Percentiles rank a stretch among this genome's conserved stretches.
These are phyloP conservation scores for Tarenaya hassleriana DNA, from an alignment of 345 rosid species.

Conservation along the genomic window DNA sequence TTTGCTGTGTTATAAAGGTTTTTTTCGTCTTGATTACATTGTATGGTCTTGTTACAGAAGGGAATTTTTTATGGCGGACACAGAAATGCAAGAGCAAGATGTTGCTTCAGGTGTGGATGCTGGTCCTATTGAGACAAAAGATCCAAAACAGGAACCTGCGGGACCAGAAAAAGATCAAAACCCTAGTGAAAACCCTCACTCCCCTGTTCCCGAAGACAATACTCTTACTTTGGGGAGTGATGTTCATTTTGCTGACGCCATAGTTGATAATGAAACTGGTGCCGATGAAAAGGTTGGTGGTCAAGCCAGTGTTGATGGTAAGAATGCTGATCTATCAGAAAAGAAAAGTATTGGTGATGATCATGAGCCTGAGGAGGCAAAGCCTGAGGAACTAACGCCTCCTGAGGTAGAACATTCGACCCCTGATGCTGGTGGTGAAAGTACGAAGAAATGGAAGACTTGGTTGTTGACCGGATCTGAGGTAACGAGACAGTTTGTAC, in stretches of 20 bases:
- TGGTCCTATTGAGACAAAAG: conserved; percentile 28
- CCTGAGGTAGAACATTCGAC: conserved; percentile 20
- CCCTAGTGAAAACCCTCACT: conserved; percentile 27
- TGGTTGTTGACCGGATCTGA: conserved; percentile 48
- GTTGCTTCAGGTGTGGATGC: conserved; percentile 21
- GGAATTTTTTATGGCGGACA: conserved; percentile 40
- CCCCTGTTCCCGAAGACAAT: conserved; percentile 19
- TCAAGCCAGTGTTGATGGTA: conserved; percentile 14
- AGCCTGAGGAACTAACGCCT: conserved; percentile 17
- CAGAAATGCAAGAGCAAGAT: conserved; percentile 38
- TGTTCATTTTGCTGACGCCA: conserved; percentile 20
- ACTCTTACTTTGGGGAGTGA: conserved; percentile 27
- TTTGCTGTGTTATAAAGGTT: background rate
- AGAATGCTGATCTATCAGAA: conserved; percentile 19
- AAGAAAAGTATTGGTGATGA: conserved; percentile 23
- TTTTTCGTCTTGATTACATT: background rate
- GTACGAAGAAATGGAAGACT: conserved; percentile 40
- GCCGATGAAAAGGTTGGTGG: conserved; percentile 8
- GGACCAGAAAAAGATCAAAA: conserved; percentile 13
- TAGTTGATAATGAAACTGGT: background rate
- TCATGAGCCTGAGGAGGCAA: background rate
- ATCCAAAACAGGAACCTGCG: conserved; percentile 24
- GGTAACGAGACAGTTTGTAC: conserved; percentile 33
- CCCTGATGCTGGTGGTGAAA: conserved; percentile 31
- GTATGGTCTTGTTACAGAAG: conserved; percentile 7